Percentiles rank a stretch among this genome's conserved stretches.
Evolutionary conservation across 306 rosid species (phyloP).

Genomic region (Cucurbita moschata): DNA sequence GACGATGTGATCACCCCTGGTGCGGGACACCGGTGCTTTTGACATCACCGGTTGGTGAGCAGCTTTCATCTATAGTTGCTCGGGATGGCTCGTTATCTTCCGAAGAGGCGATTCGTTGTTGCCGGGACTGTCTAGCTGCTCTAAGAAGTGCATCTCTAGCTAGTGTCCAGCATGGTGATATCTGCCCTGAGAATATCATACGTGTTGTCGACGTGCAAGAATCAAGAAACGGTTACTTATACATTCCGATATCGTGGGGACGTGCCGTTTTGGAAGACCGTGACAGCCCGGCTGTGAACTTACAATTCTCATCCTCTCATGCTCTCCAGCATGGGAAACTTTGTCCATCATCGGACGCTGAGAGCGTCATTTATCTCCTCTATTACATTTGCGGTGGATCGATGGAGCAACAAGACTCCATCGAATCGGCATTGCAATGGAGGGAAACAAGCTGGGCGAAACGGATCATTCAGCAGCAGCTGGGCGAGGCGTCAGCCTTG

Average conservation of each 20-base stretch:
- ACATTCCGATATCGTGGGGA: slow-evolving; percentile 80
- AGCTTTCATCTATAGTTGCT: slow-evolving; percentile 38
- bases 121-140: slow-evolving; percentile 66
- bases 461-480: slow-evolving; percentile 56
- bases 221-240: slow-evolving; percentile 16
- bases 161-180: slow-evolving; percentile 78
- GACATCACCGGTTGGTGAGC: slow-evolving; percentile 78
- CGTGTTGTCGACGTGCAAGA: slow-evolving; percentile 35
- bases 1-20: slow-evolving; percentile 75
- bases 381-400: slow-evolving; percentile 53
- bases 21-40: slow-evolving; percentile 87
- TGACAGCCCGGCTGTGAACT: slow-evolving; percentile 75
- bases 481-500: slow-evolving; percentile 68
- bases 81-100: slow-evolving; percentile 50
- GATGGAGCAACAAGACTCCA: slow-evolving; percentile 66
- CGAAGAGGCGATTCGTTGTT: slow-evolving; percentile 61
- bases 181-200: slow-evolving; percentile 72
- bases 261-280: slow-evolving; percentile 81
- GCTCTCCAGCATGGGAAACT: slow-evolving; percentile 89
- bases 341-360: slow-evolving; percentile 93
- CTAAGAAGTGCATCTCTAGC: slow-evolving; percentile 60
- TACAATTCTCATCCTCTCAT: slow-evolving; percentile 79
- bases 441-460: slow-evolving; percentile 70
- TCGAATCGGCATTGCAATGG: slow-evolving; percentile 91
- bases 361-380: slow-evolving; percentile 65